A percentile compares a stretch with the other conserved stretches of the same genome.
phyloP scores from a whole-genome alignment of 2,329 filamentous ascomycete species.

The Hymenoscyphus fraxineus region DNA sequence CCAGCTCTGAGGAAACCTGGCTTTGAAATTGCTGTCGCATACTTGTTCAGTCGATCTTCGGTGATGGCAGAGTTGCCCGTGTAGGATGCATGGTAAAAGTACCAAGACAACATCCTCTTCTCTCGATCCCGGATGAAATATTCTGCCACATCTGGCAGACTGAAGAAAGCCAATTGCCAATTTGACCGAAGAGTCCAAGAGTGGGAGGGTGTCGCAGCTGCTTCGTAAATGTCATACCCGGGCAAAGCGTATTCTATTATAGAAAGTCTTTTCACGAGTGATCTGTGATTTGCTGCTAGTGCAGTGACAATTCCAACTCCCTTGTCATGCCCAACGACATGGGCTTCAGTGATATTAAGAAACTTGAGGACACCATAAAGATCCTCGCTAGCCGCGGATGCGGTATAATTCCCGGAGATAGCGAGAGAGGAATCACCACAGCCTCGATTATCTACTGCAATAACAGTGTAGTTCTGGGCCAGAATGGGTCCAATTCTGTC shows the following conservation, averaged over 20 bases:
- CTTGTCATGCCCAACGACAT: constrained; percentile 46
- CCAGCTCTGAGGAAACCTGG: not conserved
- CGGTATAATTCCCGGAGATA: not conserved
- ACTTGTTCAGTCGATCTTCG: not conserved
- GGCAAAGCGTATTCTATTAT: constrained; percentile 42
- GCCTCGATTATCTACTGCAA: constrained; percentile 47
- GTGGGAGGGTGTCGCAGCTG: constrained; percentile 30
- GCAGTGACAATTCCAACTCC: constrained; percentile 42
- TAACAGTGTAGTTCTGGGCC: constrained; percentile 38
- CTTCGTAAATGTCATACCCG: constrained; percentile 40
- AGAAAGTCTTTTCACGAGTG: constrained; percentile 36
- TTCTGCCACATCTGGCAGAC: constrained; percentile 44
- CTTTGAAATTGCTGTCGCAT: not conserved
- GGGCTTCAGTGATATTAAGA: constrained; percentile 40
- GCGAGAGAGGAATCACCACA: constrained; percentile 38
- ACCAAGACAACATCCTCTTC: constrained; percentile 43
- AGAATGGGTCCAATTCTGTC: constrained; percentile 42
- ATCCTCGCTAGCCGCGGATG: constrained; percentile 34
- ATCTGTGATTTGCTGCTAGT: constrained; percentile 38
- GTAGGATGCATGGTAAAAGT: constrained; percentile 44
- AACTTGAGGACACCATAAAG: constrained; percentile 41
- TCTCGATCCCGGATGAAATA: constrained; percentile 44
- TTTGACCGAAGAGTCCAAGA: constrained; percentile 41
- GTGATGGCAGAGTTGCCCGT: constrained; percentile 31
- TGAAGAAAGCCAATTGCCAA: constrained; percentile 44